phyloP scores from a whole-genome alignment of 352 stramenopile species.

The Globisporangium spiculum region DNA sequence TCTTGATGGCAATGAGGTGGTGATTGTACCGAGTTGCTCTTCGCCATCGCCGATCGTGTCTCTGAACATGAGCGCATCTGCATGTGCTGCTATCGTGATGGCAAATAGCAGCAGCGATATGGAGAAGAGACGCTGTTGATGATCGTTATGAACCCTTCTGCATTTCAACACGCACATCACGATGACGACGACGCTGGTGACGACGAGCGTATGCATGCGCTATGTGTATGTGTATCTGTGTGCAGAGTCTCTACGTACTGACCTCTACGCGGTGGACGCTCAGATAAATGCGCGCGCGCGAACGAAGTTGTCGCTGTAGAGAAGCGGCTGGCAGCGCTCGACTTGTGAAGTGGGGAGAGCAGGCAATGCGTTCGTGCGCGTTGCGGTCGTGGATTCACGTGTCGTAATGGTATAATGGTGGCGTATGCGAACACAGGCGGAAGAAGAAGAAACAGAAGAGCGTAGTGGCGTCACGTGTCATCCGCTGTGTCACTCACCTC shows the following conservation, averaged over 20 bases:
- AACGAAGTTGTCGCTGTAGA: slow-evolving; percentile 2
- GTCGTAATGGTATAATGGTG: not conserved
- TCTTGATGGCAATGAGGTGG: not conserved
- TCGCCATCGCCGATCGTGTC: not conserved
- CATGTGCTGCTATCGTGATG: not conserved
- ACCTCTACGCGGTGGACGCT: not conserved
- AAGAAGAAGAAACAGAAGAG: not conserved
- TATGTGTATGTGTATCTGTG: not conserved
- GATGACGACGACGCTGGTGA: not conserved
- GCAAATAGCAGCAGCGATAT: not conserved
- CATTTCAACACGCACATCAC: not conserved
- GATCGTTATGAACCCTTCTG: not conserved
- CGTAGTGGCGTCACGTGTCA: not conserved
- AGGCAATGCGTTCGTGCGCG: not conserved
- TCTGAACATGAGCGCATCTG: not conserved
- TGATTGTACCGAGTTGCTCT: not conserved
- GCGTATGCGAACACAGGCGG: not conserved
- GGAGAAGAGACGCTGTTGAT: not conserved
- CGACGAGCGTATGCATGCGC: not conserved
- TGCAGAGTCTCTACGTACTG: not conserved
- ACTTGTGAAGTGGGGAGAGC: not conserved
- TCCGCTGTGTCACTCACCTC: not conserved
- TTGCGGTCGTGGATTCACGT: not conserved
- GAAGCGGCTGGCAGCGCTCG: not conserved
- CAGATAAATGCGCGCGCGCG: not conserved